These are phyloP conservation scores for Ganoderma sinense DNA, from an alignment of 1,284 basidiomycete species.

Conservation along the genomic window DNA sequence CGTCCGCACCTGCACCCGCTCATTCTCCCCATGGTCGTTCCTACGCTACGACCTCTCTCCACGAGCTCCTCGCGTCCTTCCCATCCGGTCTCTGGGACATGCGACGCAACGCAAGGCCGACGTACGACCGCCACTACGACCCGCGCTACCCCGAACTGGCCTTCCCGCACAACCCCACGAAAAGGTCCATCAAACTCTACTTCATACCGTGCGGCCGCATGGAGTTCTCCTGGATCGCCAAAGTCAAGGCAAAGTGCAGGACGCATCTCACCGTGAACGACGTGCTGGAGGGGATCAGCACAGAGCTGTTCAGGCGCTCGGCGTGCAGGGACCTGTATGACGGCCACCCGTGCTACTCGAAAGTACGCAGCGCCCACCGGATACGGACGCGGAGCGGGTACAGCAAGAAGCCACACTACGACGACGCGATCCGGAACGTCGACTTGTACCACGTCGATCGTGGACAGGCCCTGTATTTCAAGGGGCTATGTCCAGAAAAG, in stretches of 20 bases:
- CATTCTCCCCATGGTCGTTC: neutral
- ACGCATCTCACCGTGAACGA: slow-evolving; percentile 10
- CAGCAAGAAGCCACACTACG: neutral
- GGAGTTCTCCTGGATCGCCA: slow-evolving; percentile 12
- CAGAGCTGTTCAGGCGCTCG: slow-evolving; percentile 10
- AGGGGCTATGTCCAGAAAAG: slow-evolving; percentile 8
- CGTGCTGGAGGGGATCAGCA: slow-evolving; percentile 14
- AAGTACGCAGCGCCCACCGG: slow-evolving; percentile 3
- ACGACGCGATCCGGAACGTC: slow-evolving; percentile 15
- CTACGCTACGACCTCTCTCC: neutral
- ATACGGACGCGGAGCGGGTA: slow-evolving; percentile 4
- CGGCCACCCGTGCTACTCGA: slow-evolving; percentile 13
- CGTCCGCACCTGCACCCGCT: neutral
- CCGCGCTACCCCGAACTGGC: slow-evolving; percentile 13
- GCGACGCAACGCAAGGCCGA: slow-evolving; percentile 10
- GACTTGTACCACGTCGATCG: slow-evolving; percentile 14
- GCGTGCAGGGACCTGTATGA: slow-evolving; percentile 12
- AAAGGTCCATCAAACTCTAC: neutral
- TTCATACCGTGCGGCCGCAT: slow-evolving; percentile 15
- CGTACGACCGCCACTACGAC: slow-evolving; percentile 3
- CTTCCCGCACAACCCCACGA: slow-evolving; percentile 1
- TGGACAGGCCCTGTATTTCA: slow-evolving; percentile 7
- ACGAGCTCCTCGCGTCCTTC: slow-evolving; percentile 7
- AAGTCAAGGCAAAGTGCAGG: neutral
- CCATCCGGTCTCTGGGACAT: slow-evolving; percentile 11